Base-by-base conservation (phyloP, 1,139 yeast genomes). In the Yamadazyma kanchanaburiensis region DNA sequence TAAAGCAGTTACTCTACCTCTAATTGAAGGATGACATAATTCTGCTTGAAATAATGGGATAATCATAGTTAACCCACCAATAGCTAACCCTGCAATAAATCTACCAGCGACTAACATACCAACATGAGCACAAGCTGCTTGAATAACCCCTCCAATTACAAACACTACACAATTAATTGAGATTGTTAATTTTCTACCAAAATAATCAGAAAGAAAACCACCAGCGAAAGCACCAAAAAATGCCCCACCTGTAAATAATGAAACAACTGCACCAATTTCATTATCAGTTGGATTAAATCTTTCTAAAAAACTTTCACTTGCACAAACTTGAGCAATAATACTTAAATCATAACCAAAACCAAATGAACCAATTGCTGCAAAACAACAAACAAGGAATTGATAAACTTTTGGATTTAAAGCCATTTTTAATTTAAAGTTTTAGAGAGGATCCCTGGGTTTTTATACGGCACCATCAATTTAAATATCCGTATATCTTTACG, bases 211-310 rank as follows among this genome's bases (percentile, higher is more conserved):
- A 35, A 40, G 43, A 14, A 35, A 35, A 5, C 45, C 46, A 15
- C 40, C 58, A 22, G 40, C 30, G 12, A 53, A 43, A 10, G 58
- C 49, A 10, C 59, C 59, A 32, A 51, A 45, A 27, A 51, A 53
- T 15, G 58, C 58, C 23, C 58, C 58, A 8, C 53, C 58, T 2
- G 58, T 51, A 33, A 54, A 51, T 21, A 53, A 38, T 6, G 56
- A 45, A 3, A 54, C 58, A 21, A 53, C 49, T 2, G 56, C 55
- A 32, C 58, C 48, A 2, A 24, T 31, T 32, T 50, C 55, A 30
- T 46, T 40, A 7, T 43, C 30, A 6, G 48, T 35, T 2, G 57
- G 55, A 27, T 42, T 26, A 23, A 51, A 41, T 11, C 32, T 31
- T 6, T 30, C 36, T 3, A 27, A 27, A 26, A 50, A 48, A 21